Evolutionary conservation across 2,329 filamentous ascomycete species (phyloP).

Genomic region (Sclerotiophoma versabilis): DNA sequence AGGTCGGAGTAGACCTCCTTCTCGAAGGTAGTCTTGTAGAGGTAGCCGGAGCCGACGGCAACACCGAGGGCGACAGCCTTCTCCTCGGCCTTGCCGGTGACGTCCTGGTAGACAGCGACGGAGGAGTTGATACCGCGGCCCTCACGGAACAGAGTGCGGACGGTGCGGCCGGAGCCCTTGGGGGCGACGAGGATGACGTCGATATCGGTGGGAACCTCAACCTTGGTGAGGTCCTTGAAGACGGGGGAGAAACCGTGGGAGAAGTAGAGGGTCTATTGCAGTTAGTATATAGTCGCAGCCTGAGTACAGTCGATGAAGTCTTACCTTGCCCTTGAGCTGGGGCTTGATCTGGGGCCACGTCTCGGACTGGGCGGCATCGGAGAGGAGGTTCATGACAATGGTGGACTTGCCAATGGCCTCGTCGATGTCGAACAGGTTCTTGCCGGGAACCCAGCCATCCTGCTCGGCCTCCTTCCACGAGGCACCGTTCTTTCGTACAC

Average conservation of each 20-base stretch:
- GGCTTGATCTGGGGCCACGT: slow-evolving; percentile 99
- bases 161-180: slow-evolving; percentile 98
- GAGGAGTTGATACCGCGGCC: slow-evolving; percentile 99
- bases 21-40: slow-evolving; percentile 99
- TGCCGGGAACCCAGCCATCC: slow-evolving; percentile 97
- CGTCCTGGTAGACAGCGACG: slow-evolving; percentile 97
- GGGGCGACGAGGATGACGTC: slow-evolving; percentile 99
- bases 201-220: slow-evolving; percentile 93
- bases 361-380: slow-evolving; percentile 96
- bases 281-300: slow-evolving; percentile 28
- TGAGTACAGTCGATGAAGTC: slow-evolving; percentile 9
- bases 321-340: slow-evolving; percentile 96
- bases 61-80: slow-evolving; percentile 97
- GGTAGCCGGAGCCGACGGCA: slow-evolving; percentile 95
- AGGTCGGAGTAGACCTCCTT: slow-evolving; percentile 99
- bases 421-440: slow-evolving; percentile 98
- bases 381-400: slow-evolving; percentile 99
- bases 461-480: slow-evolving; percentile 98
- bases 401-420: slow-evolving; percentile 93
- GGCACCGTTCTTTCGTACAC: slow-evolving; percentile 96
- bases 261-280: slow-evolving; percentile 91
- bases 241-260: slow-evolving; percentile 99
- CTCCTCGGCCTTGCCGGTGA: slow-evolving; percentile 97
- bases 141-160: slow-evolving; percentile 98
- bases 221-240: slow-evolving; percentile 99